Base-by-base conservation (phyloP, 1,284 basidiomycete species). In the Singerocomus rubriflavus region DNA sequence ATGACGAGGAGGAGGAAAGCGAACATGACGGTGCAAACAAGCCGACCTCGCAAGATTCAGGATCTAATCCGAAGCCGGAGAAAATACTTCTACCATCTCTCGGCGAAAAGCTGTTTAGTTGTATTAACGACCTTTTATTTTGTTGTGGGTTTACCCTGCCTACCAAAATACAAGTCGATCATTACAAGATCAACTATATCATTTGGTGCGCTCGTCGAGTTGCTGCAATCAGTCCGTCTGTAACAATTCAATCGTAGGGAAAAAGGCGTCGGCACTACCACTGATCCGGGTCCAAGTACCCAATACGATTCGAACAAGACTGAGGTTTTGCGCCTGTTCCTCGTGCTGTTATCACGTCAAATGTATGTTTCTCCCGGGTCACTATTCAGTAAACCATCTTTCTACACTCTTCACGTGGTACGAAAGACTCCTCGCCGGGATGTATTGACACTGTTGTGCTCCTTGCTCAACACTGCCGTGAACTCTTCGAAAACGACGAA, bases 91-190 rank as follows among this genome's bases (percentile, higher is more conserved):
- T 83, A 25, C 91, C 91, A 1, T 87, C 88, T 9, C 71, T 94
- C 2, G 88, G 84, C 2, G 91, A 94, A 63, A 78, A 81, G 54
- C 71, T 96, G 26, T 88, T 95, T 59, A 81, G 78, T 58, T 84
- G 84, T 54, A 73, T 91, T 7, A 80, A 93, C 53, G 93, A 96
- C 65, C 74, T 96, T 27, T 69, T 95, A 34, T 97, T 95, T 69
- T 93, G 91, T 63, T 94, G 91, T 59, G 92, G 91, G 11, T 95
- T 96, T 65, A 95, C 91, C 1, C 73, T 96, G 13, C 90, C 93
- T 6, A 79, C 80, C 31, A 85, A 80, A 63, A 77, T 91, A 34
- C 84, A 88, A 62, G 81, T 85, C 35, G 86, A 89, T 63, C 82
- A 85, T 57, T 79, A 93, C 65, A 93, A 94, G 71, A 88, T 96